Conservation (phyloP, 768 basidiomycete genomes). For the Hemileccinum impolitum region DNA sequence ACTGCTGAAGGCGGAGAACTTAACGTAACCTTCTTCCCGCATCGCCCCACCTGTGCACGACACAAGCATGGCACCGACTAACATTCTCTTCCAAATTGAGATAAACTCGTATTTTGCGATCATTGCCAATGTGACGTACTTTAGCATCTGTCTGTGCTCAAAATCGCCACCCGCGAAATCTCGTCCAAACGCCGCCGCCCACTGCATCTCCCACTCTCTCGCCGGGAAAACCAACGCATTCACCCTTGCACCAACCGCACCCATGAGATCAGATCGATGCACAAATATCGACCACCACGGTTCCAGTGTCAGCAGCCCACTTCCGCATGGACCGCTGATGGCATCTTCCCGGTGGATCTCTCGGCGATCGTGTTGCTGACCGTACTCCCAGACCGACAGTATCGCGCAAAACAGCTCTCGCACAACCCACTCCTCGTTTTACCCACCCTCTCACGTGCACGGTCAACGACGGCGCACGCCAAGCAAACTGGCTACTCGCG, state of each 20-base stretch:
- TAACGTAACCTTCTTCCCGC: too few relatives aligned
- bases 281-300: constrained; percentile 9
- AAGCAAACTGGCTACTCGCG: constrained; percentile 47
- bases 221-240: not conserved
- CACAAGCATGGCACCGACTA: constrained; percentile 2
- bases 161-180: not conserved
- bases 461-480: constrained; percentile 51
- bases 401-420: constrained; percentile 27
- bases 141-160: constrained; percentile 7
- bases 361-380: not conserved
- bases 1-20: constrained; percentile 71
- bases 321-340: not conserved
- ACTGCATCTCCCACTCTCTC: too few relatives aligned
- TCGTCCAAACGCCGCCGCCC: constrained; percentile 17
- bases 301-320: constrained; percentile 5
- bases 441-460: constrained; percentile 32
- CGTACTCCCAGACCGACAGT: constrained; percentile 28
- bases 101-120: too few relatives aligned
- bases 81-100: constrained; percentile 10
- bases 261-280: constrained; percentile 15
- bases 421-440: constrained; percentile 30
- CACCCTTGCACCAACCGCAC: not conserved
- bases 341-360: too few relatives aligned
- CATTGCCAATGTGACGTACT: constrained; percentile 11
- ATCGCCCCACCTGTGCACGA: too few relatives aligned